Conservation (phyloP, 2,329 filamentous ascomycete genomes). For the Arthrobotrys pseudoclavata region DNA sequence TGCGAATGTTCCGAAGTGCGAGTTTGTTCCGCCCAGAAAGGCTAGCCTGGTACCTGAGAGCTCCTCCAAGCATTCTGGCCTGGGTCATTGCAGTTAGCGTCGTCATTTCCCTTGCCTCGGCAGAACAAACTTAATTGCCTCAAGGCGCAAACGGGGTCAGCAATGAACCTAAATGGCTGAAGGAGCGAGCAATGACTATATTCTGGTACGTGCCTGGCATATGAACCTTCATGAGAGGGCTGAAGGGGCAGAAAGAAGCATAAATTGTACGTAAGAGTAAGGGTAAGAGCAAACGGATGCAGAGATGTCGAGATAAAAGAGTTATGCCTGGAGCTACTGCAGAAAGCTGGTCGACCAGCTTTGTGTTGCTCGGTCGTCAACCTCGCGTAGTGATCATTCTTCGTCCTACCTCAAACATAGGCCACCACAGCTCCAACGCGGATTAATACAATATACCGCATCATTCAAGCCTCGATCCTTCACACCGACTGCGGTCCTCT, state of each 20-base stretch:
- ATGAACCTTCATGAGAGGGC: neutral
- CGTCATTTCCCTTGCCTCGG: conserved; percentile 22
- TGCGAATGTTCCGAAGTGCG: conserved; percentile 34
- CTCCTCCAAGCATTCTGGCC: conserved; percentile 15
- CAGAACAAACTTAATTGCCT: conserved; percentile 26
- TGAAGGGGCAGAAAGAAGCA: neutral
- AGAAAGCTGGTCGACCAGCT: neutral
- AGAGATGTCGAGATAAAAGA: too few relatives aligned
- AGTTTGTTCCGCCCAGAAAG: conserved; percentile 26
- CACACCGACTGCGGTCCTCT: neutral
- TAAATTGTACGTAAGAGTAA: neutral
- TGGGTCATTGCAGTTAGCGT: conserved; percentile 12
- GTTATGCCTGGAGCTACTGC: neutral
- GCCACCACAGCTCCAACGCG: neutral
- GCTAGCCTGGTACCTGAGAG: conserved; percentile 28
- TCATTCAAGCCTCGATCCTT: neutral
- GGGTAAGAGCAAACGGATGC: neutral
- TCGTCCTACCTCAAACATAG: neutral
- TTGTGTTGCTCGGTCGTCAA: conserved; percentile 12
- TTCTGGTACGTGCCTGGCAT: neutral
- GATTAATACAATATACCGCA: neutral
- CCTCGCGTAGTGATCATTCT: conserved; percentile 9
- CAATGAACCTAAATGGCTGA: conserved; percentile 9
- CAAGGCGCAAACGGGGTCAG: conserved; percentile 23
- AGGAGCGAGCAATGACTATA: neutral